phyloP scores from a whole-genome alignment of 1,139 yeast genomes.

The Suhomyces yuchorum region DNA sequence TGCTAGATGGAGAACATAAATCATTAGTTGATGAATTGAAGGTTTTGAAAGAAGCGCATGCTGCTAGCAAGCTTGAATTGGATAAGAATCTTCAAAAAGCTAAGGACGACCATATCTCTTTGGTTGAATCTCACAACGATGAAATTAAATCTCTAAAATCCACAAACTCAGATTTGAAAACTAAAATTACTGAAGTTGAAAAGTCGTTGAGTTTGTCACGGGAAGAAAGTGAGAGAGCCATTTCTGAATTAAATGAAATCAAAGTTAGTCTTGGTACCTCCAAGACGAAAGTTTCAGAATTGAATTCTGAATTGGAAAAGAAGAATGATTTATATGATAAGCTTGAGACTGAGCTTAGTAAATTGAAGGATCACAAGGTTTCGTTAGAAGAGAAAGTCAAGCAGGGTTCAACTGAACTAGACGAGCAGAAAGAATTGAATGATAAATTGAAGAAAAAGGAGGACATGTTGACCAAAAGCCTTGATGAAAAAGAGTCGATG shows the following conservation, averaged over 20 bases:
- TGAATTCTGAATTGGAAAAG: background rate
- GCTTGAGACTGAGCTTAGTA: background rate
- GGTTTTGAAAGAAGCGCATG: constrained; percentile 9
- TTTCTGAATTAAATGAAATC: background rate
- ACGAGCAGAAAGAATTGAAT: background rate
- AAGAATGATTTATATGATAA: background rate
- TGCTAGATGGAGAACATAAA: constrained; percentile 1
- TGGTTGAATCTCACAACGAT: background rate
- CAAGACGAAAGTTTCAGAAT: background rate
- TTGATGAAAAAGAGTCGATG: background rate
- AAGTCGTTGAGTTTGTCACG: background rate
- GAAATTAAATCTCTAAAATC: background rate
- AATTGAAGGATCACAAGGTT: background rate
- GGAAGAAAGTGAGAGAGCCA: background rate
- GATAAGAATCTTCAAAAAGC: constrained; percentile 6
- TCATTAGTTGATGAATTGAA: constrained; percentile 1
- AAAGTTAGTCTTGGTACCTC: background rate
- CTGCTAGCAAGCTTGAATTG: constrained; percentile 9
- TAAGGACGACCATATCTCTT: background rate
- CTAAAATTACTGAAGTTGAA: background rate
- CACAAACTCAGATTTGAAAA: background rate
- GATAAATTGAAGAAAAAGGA: background rate
- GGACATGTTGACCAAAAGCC: background rate
- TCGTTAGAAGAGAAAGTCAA: background rate
- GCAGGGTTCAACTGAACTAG: background rate